Conservation (phyloP, 2,329 filamentous ascomycete genomes). For the Curvularia lunata region DNA sequence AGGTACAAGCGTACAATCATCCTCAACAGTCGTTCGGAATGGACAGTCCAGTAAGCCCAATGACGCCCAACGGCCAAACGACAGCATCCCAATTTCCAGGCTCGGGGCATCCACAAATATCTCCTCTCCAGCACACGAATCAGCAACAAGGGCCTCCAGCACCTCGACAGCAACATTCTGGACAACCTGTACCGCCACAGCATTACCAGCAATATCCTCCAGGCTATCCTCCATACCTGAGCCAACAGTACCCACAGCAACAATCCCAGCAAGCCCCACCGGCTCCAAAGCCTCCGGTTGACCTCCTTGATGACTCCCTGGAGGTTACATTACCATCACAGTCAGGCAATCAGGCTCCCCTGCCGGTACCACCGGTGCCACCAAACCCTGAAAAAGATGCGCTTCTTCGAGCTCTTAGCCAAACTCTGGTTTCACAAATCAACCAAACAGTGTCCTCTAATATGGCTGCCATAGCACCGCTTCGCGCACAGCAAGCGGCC, state of each 20-base stretch:
- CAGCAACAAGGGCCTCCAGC: conserved; percentile 25
- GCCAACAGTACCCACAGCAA: conserved; percentile 24
- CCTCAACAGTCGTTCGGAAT: conserved; percentile 31
- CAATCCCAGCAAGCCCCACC: conserved; percentile 38
- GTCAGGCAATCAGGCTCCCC: conserved; percentile 54
- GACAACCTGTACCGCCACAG: conserved; percentile 15
- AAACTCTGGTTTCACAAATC: conserved; percentile 71
- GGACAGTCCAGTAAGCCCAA: conserved; percentile 48
- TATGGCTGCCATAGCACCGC: conserved; percentile 72
- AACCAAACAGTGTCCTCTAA: conserved; percentile 74
- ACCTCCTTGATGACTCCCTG: conserved; percentile 69
- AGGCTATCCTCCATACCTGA: conserved; percentile 23
- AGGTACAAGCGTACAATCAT: conserved; percentile 35
- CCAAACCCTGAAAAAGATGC: conserved; percentile 96
- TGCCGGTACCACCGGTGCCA: conserved; percentile 82
- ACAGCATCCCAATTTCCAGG: conserved; percentile 30
- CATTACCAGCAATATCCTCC: conserved; percentile 22
- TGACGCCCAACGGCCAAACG: conserved; percentile 39
- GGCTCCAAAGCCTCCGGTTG: conserved; percentile 41
- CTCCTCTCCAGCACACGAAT: conserved; percentile 21
- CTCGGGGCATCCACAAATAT: conserved; percentile 26
- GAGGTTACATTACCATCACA: conserved; percentile 63
- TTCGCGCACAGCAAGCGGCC: conserved; percentile 79
- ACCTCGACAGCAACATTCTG: conserved; percentile 22
- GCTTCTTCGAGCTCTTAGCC: conserved; percentile 76